Percentiles rank a stretch among this genome's conserved stretches.
phyloP scores from a whole-genome alignment of 1,139 yeast genomes.

The Sporopachydermia cereana region DNA sequence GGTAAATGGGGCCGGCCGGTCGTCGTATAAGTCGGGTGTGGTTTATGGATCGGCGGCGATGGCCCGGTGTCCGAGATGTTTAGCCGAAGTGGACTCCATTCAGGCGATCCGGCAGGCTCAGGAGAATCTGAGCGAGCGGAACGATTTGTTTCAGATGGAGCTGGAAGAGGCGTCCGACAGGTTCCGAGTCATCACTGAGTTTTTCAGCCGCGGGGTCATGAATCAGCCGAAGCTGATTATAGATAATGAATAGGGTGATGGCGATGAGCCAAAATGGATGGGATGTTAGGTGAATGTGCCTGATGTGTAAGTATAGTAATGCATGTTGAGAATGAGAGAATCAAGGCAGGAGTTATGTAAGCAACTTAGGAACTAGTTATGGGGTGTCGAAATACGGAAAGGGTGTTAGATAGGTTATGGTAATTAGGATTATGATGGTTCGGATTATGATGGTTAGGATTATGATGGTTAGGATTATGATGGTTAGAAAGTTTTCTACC shows the following conservation, averaged over 20 bases:
- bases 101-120: slow-evolving; percentile 49
- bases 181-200: slow-evolving; percentile 67
- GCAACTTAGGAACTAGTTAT: not conserved
- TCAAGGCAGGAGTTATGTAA: not conserved
- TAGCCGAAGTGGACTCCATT: slow-evolving; percentile 55
- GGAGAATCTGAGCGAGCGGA: slow-evolving; percentile 46
- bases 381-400: not conserved
- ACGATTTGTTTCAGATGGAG: slow-evolving; percentile 50
- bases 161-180: slow-evolving; percentile 51
- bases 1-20: slow-evolving; percentile 8
- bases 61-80: slow-evolving; percentile 58
- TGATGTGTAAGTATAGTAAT: too few species aligned
- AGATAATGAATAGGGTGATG: not conserved
- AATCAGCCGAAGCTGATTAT: slow-evolving; percentile 23
- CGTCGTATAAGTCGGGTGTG: slow-evolving; percentile 4
- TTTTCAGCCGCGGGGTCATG: slow-evolving; percentile 81
- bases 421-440: too few species aligned
- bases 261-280: too few species aligned
- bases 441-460: too few species aligned
- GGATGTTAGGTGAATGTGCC: too few species aligned
- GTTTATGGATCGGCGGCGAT: slow-evolving; percentile 11
- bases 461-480: too few species aligned
- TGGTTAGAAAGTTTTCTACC: too few species aligned
- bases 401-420: not conserved
- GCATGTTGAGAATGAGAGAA: not conserved